These are phyloP conservation scores for Fusarium begoniae DNA, from an alignment of 2,329 filamentous ascomycete genomes.

Conservation along the genomic window DNA sequence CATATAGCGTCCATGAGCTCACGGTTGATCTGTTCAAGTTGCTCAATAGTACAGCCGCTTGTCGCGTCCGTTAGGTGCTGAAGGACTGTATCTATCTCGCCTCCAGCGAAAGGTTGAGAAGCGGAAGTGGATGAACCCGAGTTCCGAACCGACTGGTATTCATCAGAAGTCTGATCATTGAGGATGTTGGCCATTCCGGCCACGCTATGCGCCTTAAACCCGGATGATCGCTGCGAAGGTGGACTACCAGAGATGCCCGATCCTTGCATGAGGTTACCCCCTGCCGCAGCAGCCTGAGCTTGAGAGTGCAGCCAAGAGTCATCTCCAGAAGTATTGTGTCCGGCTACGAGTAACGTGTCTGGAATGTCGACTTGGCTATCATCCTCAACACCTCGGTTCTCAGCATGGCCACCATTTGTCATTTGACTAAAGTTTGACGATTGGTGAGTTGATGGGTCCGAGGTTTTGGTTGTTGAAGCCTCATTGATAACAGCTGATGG, in stretches of 20 bases:
- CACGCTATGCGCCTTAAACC: slow-evolving; percentile 45
- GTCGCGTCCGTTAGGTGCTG: slow-evolving; percentile 71
- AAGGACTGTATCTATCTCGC: slow-evolving; percentile 68
- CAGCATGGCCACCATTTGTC: slow-evolving; percentile 71
- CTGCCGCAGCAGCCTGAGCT: slow-evolving; percentile 60
- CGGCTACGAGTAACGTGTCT: slow-evolving; percentile 61
- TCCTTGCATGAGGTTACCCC: slow-evolving; percentile 46
- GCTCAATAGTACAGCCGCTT: slow-evolving; percentile 86
- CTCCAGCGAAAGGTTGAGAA: slow-evolving; percentile 57
- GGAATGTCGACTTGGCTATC: slow-evolving; percentile 56
- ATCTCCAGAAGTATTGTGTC: slow-evolving; percentile 61
- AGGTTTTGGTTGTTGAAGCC: slow-evolving; percentile 93
- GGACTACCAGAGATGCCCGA: slow-evolving; percentile 48
- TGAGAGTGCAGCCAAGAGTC: slow-evolving; percentile 68
- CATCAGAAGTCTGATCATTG: slow-evolving; percentile 52
- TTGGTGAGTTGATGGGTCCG: slow-evolving; percentile 72
- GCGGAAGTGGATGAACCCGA: slow-evolving; percentile 53
- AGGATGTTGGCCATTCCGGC: slow-evolving; percentile 49
- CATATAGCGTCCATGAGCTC: slow-evolving; percentile 92
- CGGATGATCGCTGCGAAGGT: slow-evolving; percentile 48
- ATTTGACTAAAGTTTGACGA: slow-evolving; percentile 74
- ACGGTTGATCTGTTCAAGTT: slow-evolving; percentile 92
- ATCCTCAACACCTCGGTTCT: slow-evolving; percentile 49
- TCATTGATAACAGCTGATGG: slow-evolving; percentile 76
- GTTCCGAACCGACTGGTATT: slow-evolving; percentile 44